Conservation (phyloP, 2,329 filamentous ascomycete species). For the Sclerotinia nivalis region DNA sequence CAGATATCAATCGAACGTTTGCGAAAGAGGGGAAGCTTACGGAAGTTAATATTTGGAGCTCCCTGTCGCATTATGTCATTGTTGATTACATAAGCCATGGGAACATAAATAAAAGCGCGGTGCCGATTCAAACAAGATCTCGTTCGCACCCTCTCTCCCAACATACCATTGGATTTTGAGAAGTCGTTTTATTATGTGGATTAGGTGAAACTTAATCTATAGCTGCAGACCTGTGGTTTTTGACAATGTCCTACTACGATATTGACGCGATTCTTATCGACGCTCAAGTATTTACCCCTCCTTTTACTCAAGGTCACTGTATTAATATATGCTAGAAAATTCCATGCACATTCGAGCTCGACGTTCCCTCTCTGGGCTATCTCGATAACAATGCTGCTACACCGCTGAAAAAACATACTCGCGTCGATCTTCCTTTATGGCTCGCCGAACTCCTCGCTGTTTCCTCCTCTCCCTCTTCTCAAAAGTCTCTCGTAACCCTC, state of each 20-base stretch:
- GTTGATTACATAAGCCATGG: constrained; percentile 2
- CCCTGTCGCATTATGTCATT: constrained; percentile 21
- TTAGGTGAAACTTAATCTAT: not conserved
- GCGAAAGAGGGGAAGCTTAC: constrained; percentile 7
- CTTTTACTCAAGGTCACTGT: constrained; percentile 20
- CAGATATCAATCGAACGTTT: constrained; percentile 21
- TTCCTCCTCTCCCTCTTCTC: constrained; percentile 48
- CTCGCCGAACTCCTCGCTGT: constrained; percentile 90
- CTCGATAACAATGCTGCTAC: constrained; percentile 76
- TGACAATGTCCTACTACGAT: constrained; percentile 75
- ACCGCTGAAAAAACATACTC: constrained; percentile 76
- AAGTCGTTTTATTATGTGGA: not conserved
- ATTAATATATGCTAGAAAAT: constrained; percentile 66
- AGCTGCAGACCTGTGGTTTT: not conserved
- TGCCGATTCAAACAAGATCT: not conserved
- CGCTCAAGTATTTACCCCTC: constrained; percentile 60
- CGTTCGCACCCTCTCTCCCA: not conserved
- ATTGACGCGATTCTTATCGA: constrained; percentile 83
- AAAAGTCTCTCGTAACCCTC: constrained; percentile 69
- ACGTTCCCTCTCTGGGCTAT: constrained; percentile 83
- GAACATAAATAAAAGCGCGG: not conserved
- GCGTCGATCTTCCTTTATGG: constrained; percentile 86
- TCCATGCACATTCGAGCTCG: constrained; percentile 90
- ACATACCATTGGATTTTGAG: not conserved
- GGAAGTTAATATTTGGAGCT: constrained; percentile 19